phyloP scores from a whole-genome alignment of 768 basidiomycete genomes.

The Kwoniella newhampshirensis region DNA sequence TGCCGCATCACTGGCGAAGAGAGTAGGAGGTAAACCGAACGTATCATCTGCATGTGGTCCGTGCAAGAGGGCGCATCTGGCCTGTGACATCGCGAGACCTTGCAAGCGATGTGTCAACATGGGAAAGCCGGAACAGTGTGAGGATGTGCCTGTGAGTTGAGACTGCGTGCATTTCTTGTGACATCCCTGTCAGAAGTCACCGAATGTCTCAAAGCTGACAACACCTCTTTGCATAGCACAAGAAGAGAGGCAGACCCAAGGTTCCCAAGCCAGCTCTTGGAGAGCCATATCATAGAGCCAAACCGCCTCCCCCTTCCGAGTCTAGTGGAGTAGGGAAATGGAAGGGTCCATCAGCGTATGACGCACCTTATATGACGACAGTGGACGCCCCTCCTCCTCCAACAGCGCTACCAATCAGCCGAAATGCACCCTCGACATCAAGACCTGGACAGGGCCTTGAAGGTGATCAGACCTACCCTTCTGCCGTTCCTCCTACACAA shows the following conservation, averaged over 20 bases:
- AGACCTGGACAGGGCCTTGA: conserved; percentile 15
- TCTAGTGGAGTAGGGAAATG: conserved; percentile 20
- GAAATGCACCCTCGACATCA: conserved; percentile 7
- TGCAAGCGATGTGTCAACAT: conserved; percentile 44
- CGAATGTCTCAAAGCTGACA: neutral
- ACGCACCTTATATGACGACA: conserved; percentile 20
- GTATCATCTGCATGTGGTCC: conserved; percentile 44
- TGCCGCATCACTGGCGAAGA: conserved; percentile 16
- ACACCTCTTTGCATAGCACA: conserved; percentile 26
- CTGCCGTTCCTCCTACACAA: conserved; percentile 8
- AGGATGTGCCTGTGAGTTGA: conserved; percentile 48
- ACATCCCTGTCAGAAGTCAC: neutral
- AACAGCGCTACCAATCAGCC: conserved; percentile 2
- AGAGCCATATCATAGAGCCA: conserved; percentile 29
- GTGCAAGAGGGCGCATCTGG: conserved; percentile 46
- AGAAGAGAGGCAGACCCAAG: conserved; percentile 45
- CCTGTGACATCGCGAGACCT: conserved; percentile 42
- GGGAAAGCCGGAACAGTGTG: conserved; percentile 42
- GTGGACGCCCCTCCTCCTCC: conserved; percentile 19
- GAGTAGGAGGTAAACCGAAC: conserved; percentile 41
- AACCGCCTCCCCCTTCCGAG: conserved; percentile 7
- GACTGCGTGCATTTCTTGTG: conserved; percentile 1
- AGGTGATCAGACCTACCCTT: conserved; percentile 6
- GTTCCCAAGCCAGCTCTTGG: conserved; percentile 25
- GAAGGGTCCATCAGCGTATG: conserved; percentile 23